phyloP scores from a whole-genome alignment of 257 asterid species.

The Coffea canephora region DNA sequence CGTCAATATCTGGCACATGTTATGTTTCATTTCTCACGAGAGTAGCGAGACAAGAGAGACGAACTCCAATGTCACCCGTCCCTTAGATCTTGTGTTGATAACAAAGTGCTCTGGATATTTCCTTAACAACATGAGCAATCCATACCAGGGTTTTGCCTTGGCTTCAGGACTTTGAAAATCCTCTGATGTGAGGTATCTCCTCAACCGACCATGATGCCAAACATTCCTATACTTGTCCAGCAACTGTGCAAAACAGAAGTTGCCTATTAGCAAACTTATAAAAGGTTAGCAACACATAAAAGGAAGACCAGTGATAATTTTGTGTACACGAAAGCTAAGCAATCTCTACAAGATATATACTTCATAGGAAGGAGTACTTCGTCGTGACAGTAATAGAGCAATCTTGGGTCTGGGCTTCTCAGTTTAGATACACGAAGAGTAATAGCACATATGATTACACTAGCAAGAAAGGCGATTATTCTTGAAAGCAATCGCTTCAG shows the following conservation, averaged over 20 bases:
- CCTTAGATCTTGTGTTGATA: constrained; percentile 83
- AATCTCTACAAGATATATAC: background rate
- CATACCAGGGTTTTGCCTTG: constrained; percentile 85
- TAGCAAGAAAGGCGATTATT: background rate
- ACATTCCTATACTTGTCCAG: constrained; percentile 59
- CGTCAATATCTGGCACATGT: constrained; percentile 8
- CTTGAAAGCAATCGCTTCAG: background rate
- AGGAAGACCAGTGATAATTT: background rate
- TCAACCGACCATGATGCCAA: constrained; percentile 91
- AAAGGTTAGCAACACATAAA: background rate
- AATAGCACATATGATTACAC: background rate
- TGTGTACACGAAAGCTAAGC: background rate
- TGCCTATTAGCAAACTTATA: background rate
- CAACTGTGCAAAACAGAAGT: constrained; percentile 47
- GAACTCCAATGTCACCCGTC: constrained; percentile 64
- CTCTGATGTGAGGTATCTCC: constrained; percentile 78
- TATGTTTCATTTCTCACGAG: constrained; percentile 36
- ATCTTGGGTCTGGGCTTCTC: background rate
- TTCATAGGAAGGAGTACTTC: background rate
- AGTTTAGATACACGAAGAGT: background rate
- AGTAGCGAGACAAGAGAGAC: constrained; percentile 88
- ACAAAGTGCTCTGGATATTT: constrained; percentile 93
- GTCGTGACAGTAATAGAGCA: background rate
- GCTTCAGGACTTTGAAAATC: constrained; percentile 65
- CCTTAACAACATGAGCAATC: constrained; percentile 77